Conservation (phyloP, 2,329 filamentous ascomycete species). For the Blumeriella jaapii region DNA sequence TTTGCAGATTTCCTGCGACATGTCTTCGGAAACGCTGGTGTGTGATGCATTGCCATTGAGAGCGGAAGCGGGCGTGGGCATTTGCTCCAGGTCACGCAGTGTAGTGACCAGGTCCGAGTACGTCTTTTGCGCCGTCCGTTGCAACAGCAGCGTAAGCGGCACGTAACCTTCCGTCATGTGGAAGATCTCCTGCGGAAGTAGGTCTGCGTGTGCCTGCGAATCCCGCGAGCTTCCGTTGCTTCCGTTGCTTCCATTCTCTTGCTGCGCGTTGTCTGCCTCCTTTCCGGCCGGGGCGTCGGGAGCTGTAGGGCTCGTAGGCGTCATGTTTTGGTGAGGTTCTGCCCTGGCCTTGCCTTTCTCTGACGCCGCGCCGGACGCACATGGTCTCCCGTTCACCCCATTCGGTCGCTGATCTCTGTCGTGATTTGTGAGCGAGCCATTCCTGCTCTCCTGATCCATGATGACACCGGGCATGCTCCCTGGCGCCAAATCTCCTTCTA, state of each 20-base stretch:
- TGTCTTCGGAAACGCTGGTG: slow-evolving; percentile 38
- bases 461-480: slow-evolving; percentile 41
- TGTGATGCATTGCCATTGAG: slow-evolving; percentile 40
- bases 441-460: slow-evolving; percentile 44
- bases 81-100: slow-evolving; percentile 57
- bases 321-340: slow-evolving; percentile 23
- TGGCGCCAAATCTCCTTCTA: slow-evolving; percentile 14
- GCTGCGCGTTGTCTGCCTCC: slow-evolving; percentile 14
- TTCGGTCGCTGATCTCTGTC: slow-evolving; percentile 38
- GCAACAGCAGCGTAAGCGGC: slow-evolving; percentile 62
- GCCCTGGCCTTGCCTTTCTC: slow-evolving; percentile 22
- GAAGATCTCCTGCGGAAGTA: slow-evolving; percentile 48
- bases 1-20: slow-evolving; percentile 51
- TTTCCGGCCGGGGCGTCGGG: slow-evolving; percentile 23
- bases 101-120: slow-evolving; percentile 66
- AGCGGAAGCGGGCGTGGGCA: slow-evolving; percentile 44
- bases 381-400: slow-evolving; percentile 32
- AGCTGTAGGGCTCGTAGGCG: slow-evolving; percentile 20
- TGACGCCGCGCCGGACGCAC: slow-evolving; percentile 29
- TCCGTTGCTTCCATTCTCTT: slow-evolving; percentile 12
- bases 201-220: slow-evolving; percentile 37
- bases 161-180: slow-evolving; percentile 71
- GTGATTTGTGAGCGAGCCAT: slow-evolving; percentile 43
- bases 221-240: slow-evolving; percentile 17
- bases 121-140: slow-evolving; percentile 70